Base-by-base conservation (phyloP, 192 early-diverging fungal genomes). In the Backusella macrospora region DNA sequence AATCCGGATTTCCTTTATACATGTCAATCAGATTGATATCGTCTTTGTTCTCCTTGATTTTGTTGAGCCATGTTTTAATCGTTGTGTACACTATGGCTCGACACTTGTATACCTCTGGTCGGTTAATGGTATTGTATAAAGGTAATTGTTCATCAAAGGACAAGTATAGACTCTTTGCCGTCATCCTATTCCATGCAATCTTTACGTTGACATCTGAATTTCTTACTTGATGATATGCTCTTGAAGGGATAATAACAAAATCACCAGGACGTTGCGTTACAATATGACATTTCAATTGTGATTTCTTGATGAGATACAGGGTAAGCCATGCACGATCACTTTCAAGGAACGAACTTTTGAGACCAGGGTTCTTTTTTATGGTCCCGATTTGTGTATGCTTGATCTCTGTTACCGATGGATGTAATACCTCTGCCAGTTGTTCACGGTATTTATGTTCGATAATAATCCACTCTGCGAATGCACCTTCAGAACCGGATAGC, bases 241-340 rank as follows among this genome's bases (percentile, higher is more conserved):
- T n/a, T 26, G 69, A 71, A 14, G 80, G 80, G 15, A 81, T 68
- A 48, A 81, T 43, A 3, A 81, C 80, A 9, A 81, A 48, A 48
- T 81, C 80, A 13, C 80, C 80, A 39, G 72, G 70, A 0, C 23
- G 40, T 75, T 81, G 80, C 3, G 65, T 10, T 14, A 78, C 68
- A 16, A 75, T 62, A 21, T 78, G 67, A 6, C 65, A 65, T 18
- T 63, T 67, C 13, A 81, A 44, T 12, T 62, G 48, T 10, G 40
- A 12, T 1, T 72, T 48, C 42, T 29, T 39, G 9, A 72, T 21
- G 14, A 39, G 14, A 6, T 44, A n/a, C n/a, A 14, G 29, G 0
- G 45, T 49, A 7, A 71, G 23, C 70, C 76, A 77, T 18, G 68
- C 62, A n/a, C 62, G 49, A 62, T 70, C 77, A 46, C 77, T 78